Percentiles rank a stretch among this genome's conserved stretches.
phyloP scores from a whole-genome alignment of 805 yeast species.

The Zygosaccharomyces lentus region DNA sequence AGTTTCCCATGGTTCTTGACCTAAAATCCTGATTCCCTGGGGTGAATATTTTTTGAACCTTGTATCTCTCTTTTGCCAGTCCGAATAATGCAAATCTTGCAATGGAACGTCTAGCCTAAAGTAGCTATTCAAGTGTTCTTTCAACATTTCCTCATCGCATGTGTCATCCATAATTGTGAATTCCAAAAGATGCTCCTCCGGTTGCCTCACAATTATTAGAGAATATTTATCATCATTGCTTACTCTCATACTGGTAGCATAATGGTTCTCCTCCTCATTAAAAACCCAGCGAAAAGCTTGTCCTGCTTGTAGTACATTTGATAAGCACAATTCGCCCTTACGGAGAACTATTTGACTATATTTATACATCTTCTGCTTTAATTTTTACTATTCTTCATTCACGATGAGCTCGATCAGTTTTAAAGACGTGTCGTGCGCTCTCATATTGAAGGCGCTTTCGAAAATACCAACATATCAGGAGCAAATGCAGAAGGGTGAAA shows the following conservation, averaged over 20 bases:
- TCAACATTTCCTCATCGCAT: conserved; percentile 34
- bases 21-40: conserved; percentile 74
- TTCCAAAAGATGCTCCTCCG: conserved; percentile 44
- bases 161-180: conserved; percentile 43
- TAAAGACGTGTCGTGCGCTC: conserved; percentile 7
- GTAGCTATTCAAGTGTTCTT: conserved; percentile 54
- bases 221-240: conserved; percentile 40
- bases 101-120: conserved; percentile 62
- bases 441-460: not conserved
- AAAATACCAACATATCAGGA: not conserved
- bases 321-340: conserved; percentile 45
- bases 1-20: conserved; percentile 98
- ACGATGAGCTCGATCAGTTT: conserved; percentile 5
- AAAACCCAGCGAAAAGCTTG: conserved; percentile 35
- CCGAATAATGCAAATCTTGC: conserved; percentile 43
- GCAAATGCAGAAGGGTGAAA: not conserved
- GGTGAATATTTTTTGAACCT: conserved; percentile 40
- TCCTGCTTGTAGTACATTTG: conserved; percentile 32
- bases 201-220: conserved; percentile 61
- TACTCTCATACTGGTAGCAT: conserved; percentile 27
- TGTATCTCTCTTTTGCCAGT: conserved; percentile 59
- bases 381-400: not conserved
- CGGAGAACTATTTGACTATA: conserved; percentile 12
- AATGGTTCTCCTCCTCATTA: conserved; percentile 22
- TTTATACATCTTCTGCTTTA: conserved; percentile 8